Percentiles rank a stretch among this genome's conserved stretches.
Conservation (phyloP, 805 yeast species). For the Pachysolen tannophilus region DNA sequence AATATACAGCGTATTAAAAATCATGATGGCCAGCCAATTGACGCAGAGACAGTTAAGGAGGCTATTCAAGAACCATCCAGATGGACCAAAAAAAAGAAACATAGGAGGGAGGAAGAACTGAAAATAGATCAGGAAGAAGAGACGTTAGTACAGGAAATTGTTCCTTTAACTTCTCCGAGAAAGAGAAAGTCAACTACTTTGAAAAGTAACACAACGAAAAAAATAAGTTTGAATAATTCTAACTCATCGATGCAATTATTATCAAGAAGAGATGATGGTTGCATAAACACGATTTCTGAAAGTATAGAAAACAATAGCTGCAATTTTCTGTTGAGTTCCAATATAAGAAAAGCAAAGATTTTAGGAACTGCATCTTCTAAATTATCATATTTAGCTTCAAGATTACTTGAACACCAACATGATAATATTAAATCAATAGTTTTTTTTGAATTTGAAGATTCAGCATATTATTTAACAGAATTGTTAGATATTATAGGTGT, state of each 20-base stretch:
- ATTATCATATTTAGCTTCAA: slow-evolving; percentile 49
- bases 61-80: slow-evolving; percentile 17
- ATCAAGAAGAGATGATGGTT: slow-evolving; percentile 16
- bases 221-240: too few species aligned
- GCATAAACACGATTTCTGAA: slow-evolving; percentile 15
- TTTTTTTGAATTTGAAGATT: slow-evolving; percentile 65
- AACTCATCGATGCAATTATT: slow-evolving; percentile 11
- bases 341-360: slow-evolving; percentile 27
- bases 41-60: slow-evolving; percentile 21
- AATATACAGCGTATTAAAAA: slow-evolving; percentile 29
- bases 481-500: slow-evolving; percentile 54
- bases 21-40: slow-evolving; percentile 26
- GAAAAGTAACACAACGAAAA: slow-evolving; percentile 4
- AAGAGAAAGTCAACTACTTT: slow-evolving; percentile 3
- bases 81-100: slow-evolving; percentile 17
- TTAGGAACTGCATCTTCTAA: slow-evolving; percentile 62
- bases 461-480: slow-evolving; percentile 62
- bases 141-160: too few species aligned
- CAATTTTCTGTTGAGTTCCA: slow-evolving; percentile 12
- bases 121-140: slow-evolving; percentile 1
- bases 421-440: slow-evolving; percentile 46
- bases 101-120: slow-evolving; percentile 11
- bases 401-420: slow-evolving; percentile 43
- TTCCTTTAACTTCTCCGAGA: slow-evolving; percentile 4
- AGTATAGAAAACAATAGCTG: too few species aligned